phyloP scores from a whole-genome alignment of 805 yeast species.

The Cyberlindnera saturnus region DNA sequence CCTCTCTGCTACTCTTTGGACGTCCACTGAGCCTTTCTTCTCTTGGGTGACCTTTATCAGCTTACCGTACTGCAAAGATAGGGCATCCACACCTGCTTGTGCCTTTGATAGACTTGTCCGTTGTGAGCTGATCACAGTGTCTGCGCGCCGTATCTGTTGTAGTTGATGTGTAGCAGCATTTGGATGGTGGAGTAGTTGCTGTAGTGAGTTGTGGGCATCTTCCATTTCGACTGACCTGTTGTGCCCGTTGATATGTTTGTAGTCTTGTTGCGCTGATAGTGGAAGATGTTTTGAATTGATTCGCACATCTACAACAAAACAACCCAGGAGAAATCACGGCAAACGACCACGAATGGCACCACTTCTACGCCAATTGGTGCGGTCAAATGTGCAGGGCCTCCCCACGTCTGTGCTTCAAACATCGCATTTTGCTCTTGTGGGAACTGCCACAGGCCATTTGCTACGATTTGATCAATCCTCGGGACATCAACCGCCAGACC shows the following conservation, averaged over 20 bases:
- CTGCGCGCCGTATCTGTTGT: slow-evolving; percentile 19
- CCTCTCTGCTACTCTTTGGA: slow-evolving; percentile 57
- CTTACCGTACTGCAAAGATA: slow-evolving; percentile 6
- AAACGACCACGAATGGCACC: neutral
- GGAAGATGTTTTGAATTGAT: neutral
- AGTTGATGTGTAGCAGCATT: slow-evolving; percentile 12
- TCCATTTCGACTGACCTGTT: slow-evolving; percentile 1
- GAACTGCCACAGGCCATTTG: slow-evolving; percentile 7
- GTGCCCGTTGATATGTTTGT: neutral
- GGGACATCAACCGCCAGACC: neutral
- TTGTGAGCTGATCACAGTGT: slow-evolving; percentile 18
- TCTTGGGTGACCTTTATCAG: slow-evolving; percentile 2
- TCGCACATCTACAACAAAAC: neutral
- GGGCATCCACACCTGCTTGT: slow-evolving; percentile 6
- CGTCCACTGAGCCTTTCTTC: slow-evolving; percentile 15
- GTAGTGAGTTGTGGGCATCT: slow-evolving; percentile 1
- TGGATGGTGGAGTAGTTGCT: slow-evolving; percentile 6
- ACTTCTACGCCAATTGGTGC: neutral
- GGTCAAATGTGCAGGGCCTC: neutral
- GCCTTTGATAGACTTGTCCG: slow-evolving; percentile 8
- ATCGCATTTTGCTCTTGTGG: slow-evolving; percentile 1
- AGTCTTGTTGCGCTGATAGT: neutral
- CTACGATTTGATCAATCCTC: slow-evolving; percentile 2
- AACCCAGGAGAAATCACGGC: neutral
- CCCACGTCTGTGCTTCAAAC: neutral